Base-by-base conservation (phyloP, 768 basidiomycete species). In the Lentinula sp. region DNA sequence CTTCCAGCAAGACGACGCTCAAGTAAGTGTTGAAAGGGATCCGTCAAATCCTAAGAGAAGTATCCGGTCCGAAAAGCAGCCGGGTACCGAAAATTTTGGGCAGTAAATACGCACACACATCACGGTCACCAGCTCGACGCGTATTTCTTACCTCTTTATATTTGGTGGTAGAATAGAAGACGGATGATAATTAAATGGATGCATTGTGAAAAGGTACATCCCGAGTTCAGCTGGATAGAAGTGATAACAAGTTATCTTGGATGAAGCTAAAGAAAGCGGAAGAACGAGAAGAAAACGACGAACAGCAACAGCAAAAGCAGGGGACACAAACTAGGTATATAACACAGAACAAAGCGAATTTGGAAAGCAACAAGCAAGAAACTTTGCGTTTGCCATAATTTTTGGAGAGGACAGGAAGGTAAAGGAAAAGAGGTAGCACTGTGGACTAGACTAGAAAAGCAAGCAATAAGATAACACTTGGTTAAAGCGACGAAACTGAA, bases 201-300 rank as follows among this genome's bases (percentile, higher is more conserved):
- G 37, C 13, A 39, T 39, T 39, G 16, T 45, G 39, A 11, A 40
- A 10, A 40, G 1, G n/a, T 45, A n/a, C 43, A 45, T n/a, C 16
- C 49, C 18, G 13, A 13, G 6, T 32, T 32, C 28, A 8, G 34
- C 16, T 45, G n/a, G 7, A 15, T 18, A 48, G 28, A 64, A 65
- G 68, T 62, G 63, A 59, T 62, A 63, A 56, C 51, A 64, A 48
- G 64, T 28, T 28, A 28, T 28, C 28, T 28, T 28, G 28, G 3
- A 28, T 28, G 28, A 28, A 28, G 28, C 51, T 55, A 60, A 48
- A 55, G 46, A 59, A 35, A 62, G 35, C 23, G 61, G 18, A 48
- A 60, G 64, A 42, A 64, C 50, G 68, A 55, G 64, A 61, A 58
- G 40, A 58, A 60, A 52, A 31, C 35, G 45, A 21, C 34, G 39